Evolutionary conservation across 768 basidiomycete species (phyloP).

Genomic region (Pleurotus pulmonarius): DNA sequence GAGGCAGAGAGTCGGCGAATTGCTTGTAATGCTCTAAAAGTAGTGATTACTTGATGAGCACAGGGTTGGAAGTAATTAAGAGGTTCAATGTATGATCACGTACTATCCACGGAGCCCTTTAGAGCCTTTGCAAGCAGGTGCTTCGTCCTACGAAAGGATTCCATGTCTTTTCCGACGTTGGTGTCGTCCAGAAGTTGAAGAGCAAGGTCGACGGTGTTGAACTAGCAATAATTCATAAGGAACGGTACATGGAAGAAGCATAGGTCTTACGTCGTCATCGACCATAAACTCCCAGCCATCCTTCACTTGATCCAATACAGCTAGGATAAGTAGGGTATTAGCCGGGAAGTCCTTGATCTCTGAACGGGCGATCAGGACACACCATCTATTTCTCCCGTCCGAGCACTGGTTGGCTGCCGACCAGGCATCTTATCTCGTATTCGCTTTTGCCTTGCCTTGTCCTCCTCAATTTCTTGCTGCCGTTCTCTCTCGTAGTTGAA

Average conservation of each 20-base stretch:
- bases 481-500: constrained; percentile 54
- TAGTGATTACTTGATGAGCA: constrained; percentile 2
- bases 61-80: neutral
- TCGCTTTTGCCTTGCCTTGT: constrained; percentile 63
- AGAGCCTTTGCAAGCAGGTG: constrained; percentile 73
- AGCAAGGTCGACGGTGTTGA: constrained; percentile 92
- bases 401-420: constrained; percentile 48
- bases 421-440: constrained; percentile 68
- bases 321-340: constrained; percentile 31
- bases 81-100: constrained; percentile 23
- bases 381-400: constrained; percentile 85
- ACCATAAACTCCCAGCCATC: constrained; percentile 90
- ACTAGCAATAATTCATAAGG: constrained; percentile 42
- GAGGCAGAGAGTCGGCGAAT: constrained; percentile 91
- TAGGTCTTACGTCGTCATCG: constrained; percentile 64
- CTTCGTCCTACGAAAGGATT: constrained; percentile 76
- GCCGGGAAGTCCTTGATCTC: neutral
- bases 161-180: constrained; percentile 67
- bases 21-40: constrained; percentile 84
- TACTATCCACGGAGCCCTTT: constrained; percentile 86
- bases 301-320: constrained; percentile 80
- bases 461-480: constrained; percentile 58
- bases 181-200: constrained; percentile 82
- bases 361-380: constrained; percentile 20
- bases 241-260: constrained; percentile 2